Conservation (phyloP, 2,329 filamentous ascomycete genomes). For the Hortaea sp. region DNA sequence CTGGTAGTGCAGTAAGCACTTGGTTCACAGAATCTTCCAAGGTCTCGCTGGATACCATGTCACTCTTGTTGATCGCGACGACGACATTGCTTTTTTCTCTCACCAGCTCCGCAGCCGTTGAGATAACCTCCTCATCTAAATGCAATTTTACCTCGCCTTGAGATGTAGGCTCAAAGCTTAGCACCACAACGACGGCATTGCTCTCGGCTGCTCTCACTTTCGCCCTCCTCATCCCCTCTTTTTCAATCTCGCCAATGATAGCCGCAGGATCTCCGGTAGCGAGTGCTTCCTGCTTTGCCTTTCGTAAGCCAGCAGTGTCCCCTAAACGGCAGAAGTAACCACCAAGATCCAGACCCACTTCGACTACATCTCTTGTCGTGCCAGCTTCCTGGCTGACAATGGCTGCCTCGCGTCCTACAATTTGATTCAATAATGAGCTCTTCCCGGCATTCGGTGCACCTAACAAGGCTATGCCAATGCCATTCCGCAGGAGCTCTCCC, state of each 20-base stretch:
- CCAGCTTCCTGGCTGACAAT: constrained; percentile 91
- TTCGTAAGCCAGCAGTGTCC: constrained; percentile 80
- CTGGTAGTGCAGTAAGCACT: constrained; percentile 33
- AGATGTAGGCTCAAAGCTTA: constrained; percentile 53
- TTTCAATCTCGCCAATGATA: constrained; percentile 63
- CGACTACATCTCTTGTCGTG: constrained; percentile 87
- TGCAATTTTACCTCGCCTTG: constrained; percentile 12
- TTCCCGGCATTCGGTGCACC: constrained; percentile 93
- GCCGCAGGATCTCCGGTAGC: constrained; percentile 7
- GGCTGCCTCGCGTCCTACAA: constrained; percentile 85
- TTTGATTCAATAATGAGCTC: constrained; percentile 80
- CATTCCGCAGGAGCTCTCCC: constrained; percentile 73
- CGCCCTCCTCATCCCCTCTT: constrained; percentile 83
- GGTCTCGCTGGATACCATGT: constrained; percentile 35
- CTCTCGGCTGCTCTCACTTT: constrained; percentile 71
- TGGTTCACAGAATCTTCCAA: constrained; percentile 8
- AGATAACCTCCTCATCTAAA: constrained; percentile 46
- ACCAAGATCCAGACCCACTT: constrained; percentile 78
- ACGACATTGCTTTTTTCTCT: constrained; percentile 43
- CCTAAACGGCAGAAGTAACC: constrained; percentile 91
- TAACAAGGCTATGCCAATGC: constrained; percentile 76
- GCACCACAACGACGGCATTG: constrained; percentile 73
- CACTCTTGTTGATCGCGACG: constrained; percentile 52
- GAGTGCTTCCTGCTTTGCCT: constrained; percentile 6
- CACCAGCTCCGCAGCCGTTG: constrained; percentile 42